Conservation (phyloP, 106 monocot species). For the Narthecium ossifragum region DNA sequence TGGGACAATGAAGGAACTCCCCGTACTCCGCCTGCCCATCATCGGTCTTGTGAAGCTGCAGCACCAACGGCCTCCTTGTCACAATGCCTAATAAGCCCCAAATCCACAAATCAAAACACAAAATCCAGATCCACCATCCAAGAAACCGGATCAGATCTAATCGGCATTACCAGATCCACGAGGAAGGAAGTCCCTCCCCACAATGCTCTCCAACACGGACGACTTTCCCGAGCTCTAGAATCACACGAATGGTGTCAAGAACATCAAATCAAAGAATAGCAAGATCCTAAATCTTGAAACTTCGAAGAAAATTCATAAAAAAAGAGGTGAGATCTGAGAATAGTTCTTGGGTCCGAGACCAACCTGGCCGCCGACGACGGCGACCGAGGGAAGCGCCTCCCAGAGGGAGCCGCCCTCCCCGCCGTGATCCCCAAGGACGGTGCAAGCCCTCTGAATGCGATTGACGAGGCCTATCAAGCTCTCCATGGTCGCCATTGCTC, state of each 20-base stretch:
- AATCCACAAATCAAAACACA: neutral
- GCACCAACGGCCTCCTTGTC: slow-evolving; percentile 47
- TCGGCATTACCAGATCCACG: slow-evolving; percentile 73
- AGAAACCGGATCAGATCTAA: neutral
- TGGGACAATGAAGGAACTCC: slow-evolving; percentile 45
- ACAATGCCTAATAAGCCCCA: slow-evolving; percentile 38
- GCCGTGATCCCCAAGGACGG: slow-evolving; percentile 71
- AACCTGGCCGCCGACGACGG: slow-evolving; percentile 85
- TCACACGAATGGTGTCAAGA: slow-evolving; percentile 1
- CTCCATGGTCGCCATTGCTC: slow-evolving; percentile 70
- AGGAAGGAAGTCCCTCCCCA: slow-evolving; percentile 88
- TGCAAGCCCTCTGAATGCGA: slow-evolving; percentile 72
- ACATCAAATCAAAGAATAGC: neutral
- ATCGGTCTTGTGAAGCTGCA: slow-evolving; percentile 45
- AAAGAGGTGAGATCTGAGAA: neutral
- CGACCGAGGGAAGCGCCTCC: slow-evolving; percentile 79
- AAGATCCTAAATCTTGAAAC: neutral
- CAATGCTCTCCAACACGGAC: slow-evolving; percentile 93
- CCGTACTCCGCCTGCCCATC: slow-evolving; percentile 33
- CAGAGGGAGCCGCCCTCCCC: slow-evolving; percentile 53
- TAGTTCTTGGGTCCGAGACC: too few species aligned
- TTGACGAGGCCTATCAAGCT: slow-evolving; percentile 79
- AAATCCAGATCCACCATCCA: neutral
- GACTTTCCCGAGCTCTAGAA: slow-evolving; percentile 87
- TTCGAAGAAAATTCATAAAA: neutral